A percentile compares a stretch with the other conserved stretches of the same genome.
Evolutionary conservation across 176 grass and related monocot species (phyloP).

Genomic region (Canna indica): DNA sequence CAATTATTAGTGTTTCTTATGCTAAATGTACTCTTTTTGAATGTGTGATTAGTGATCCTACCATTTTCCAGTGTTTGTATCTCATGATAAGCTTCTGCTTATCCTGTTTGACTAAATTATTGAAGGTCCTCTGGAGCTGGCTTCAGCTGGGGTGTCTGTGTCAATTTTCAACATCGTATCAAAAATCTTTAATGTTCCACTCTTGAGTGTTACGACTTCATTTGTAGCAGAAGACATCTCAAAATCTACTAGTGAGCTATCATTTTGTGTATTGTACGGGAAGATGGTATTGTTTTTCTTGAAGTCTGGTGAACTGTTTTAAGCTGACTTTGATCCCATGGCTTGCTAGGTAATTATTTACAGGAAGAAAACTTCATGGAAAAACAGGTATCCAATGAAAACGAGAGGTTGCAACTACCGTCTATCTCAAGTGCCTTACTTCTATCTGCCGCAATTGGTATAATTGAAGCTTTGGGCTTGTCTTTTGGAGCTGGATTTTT

Average conservation of each 20-base stretch:
- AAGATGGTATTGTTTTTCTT: not conserved
- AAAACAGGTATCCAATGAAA: not conserved
- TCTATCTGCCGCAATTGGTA: conserved; percentile 44
- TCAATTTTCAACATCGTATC: conserved; percentile 68
- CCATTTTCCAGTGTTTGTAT: not conserved
- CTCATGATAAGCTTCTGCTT: not conserved
- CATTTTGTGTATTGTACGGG: conserved; percentile 21
- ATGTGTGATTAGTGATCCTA: not conserved
- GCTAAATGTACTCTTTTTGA: not conserved
- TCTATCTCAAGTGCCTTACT: conserved; percentile 52
- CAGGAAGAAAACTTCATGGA: conserved; percentile 9
- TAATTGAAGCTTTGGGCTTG: conserved; percentile 40
- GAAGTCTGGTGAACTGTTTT: not conserved
- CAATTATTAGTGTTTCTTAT: not conserved
- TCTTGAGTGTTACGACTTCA: conserved; percentile 71
- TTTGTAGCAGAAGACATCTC: conserved; percentile 80
- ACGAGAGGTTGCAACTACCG: conserved; percentile 30
- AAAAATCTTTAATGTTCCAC: conserved; percentile 63
- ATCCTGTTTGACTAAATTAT: conserved; percentile 1
- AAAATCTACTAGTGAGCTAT: conserved; percentile 24
- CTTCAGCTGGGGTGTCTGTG: conserved; percentile 52
- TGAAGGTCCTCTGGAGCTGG: conserved; percentile 57
- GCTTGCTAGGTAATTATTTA: conserved; percentile 17
- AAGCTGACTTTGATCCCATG: not conserved
- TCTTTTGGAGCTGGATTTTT: conserved; percentile 42